These are phyloP conservation scores for Phytophthora tentaculata DNA, from an alignment of 352 stramenopile species.

Conservation along the genomic window DNA sequence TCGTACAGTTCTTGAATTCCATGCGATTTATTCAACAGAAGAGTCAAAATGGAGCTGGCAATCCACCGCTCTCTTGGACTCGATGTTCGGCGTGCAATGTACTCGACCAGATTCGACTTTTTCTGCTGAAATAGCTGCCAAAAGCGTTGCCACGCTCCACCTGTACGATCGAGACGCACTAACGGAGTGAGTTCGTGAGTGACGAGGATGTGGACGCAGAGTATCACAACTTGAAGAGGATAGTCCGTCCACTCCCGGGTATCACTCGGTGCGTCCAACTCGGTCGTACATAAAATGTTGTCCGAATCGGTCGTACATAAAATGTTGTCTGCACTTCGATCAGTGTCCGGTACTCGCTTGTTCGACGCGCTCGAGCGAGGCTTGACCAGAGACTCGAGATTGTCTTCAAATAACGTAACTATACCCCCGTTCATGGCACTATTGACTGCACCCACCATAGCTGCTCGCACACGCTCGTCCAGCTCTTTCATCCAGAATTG, in stretches of 20 bases:
- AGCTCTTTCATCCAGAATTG: slow-evolving; percentile 81
- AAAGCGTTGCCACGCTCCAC: slow-evolving; percentile 49
- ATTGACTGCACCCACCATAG: slow-evolving; percentile 44
- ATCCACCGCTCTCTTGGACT: slow-evolving; percentile 44
- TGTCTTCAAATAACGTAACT: slow-evolving; percentile 46
- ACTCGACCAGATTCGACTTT: slow-evolving; percentile 52
- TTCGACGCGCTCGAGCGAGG: slow-evolving; percentile 15
- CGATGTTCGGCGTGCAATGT: slow-evolving; percentile 38
- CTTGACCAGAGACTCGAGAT: slow-evolving; percentile 50
- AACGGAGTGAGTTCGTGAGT: slow-evolving; percentile 58
- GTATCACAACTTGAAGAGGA: slow-evolving; percentile 60
- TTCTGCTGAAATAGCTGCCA: slow-evolving; percentile 57
- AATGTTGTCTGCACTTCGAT: background rate
- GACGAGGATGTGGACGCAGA: slow-evolving; percentile 65
- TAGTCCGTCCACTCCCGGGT: slow-evolving; percentile 42
- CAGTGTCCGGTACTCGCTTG: slow-evolving; percentile 5
- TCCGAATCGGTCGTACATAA: slow-evolving; percentile 8
- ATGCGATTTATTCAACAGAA: slow-evolving; percentile 53
- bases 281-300: background rate
- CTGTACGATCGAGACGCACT: slow-evolving; percentile 46
- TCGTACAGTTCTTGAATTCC: slow-evolving; percentile 58
- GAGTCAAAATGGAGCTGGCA: slow-evolving; percentile 49
- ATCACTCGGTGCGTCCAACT: slow-evolving; percentile 2
- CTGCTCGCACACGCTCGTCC: slow-evolving; percentile 40
- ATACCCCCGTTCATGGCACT: slow-evolving; percentile 47